Conservation (phyloP, 1,139 yeast genomes). For the Pichia sp. region DNA sequence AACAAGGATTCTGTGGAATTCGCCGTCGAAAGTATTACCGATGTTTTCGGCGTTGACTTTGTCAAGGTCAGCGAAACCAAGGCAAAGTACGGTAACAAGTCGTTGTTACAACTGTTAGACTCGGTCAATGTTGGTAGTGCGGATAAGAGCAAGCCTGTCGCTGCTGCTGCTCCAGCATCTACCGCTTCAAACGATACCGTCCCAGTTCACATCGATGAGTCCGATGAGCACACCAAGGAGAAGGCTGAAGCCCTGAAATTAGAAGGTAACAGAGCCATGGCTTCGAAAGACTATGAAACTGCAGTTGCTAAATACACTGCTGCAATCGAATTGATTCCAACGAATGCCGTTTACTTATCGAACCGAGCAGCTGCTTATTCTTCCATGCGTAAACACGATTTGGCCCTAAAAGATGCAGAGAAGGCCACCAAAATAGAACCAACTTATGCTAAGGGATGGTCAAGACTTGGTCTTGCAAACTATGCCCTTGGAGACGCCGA, state of each 20-base stretch:
- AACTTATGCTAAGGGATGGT: slow-evolving; percentile 83
- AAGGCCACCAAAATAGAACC: slow-evolving; percentile 77
- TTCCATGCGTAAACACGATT: slow-evolving; percentile 65
- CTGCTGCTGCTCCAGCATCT: slow-evolving; percentile 11
- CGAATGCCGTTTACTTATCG: slow-evolving; percentile 80
- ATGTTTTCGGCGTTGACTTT: slow-evolving; percentile 71
- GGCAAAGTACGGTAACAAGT: slow-evolving; percentile 45
- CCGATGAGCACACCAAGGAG: slow-evolving; percentile 52
- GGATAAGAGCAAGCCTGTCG: background rate
- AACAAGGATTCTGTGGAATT: slow-evolving; percentile 90
- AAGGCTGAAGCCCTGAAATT: slow-evolving; percentile 80
- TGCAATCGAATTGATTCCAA: slow-evolving; percentile 70
- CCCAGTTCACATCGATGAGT: slow-evolving; percentile 41
- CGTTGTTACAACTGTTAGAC: slow-evolving; percentile 46
- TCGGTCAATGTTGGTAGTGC: slow-evolving; percentile 7
- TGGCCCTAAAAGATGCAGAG: slow-evolving; percentile 81
- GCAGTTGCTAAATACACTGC: slow-evolving; percentile 77
- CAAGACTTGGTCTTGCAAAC: slow-evolving; percentile 90
- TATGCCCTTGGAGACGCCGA: slow-evolving; percentile 87
- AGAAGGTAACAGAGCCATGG: slow-evolving; percentile 90
- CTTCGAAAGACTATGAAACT: slow-evolving; percentile 60
- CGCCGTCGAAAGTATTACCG: slow-evolving; percentile 88
- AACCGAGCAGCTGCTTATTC: slow-evolving; percentile 98
- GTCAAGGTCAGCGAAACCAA: slow-evolving; percentile 39
- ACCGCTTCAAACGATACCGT: slow-evolving; percentile 30